Evolutionary conservation across 495 filamentous ascomycete genomes (phyloP), one percentile per base, ranked within the genome.

Genomic region (Penicillium macrosclerotiorum): DNA sequence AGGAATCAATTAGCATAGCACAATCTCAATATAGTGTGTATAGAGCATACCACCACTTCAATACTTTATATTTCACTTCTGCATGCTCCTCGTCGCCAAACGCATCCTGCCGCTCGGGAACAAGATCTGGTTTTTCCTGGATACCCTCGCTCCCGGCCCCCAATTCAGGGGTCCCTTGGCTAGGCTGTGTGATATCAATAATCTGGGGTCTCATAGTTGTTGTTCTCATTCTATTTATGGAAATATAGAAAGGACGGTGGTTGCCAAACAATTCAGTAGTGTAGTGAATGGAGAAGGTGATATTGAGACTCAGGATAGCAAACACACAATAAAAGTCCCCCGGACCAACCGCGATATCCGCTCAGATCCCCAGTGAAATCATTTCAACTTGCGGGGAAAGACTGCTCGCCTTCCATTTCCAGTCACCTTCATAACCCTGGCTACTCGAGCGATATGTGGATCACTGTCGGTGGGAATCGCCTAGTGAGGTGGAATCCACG

Each of bases 21-120:
- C n/a, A n/a, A n/a, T n/a, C 55, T 59, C 17, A 4, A 12, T 32
- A 25, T 11, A 33, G 12, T 32, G n/a, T 16, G 30, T 14, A 11
- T 19, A 13, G 22, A 12, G 2, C 59, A 24, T 37, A 64, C 65
- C 67, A 71, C 65, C 67, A 71, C 12, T 37, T 8, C 42, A 71
- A 43, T 7, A 64, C 67, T 16, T 57, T 58, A 49, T 71, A 69
- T 27, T 49, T 63, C 38, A 60, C 55, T 34, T 62, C 55, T 5
- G 49, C 59, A 29, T 37, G 19, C 5, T 50, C 49, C 33, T 64
- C 61, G 26, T 62, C 23, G 25, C 72, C 41, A 18, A 63, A 63
- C 0, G 59, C 56, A 9, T 60, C 51, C 4, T 56, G 52, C 18
- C 49, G 36, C 17, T 52, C 29, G 37, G 1, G 24, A 26, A 8